A percentile compares a stretch with the other conserved stretches of the same genome.
Conservation (phyloP, 805 yeast genomes). For the Ogataea salicorniae region DNA sequence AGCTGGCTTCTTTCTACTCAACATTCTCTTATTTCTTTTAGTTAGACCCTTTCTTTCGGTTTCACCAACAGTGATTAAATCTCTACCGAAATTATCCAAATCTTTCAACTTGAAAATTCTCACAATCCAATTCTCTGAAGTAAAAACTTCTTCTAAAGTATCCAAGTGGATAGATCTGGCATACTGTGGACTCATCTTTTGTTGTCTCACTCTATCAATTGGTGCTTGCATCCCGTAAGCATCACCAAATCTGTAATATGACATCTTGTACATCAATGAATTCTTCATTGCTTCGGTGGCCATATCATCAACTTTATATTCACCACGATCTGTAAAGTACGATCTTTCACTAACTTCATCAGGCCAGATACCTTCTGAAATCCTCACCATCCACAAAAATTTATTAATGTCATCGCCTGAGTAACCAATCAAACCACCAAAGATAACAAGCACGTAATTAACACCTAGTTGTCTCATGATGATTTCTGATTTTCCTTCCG, state of each 20-base stretch:
- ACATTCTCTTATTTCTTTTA: constrained; percentile 25
- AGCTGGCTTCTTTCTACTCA: constrained; percentile 25
- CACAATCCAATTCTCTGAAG: constrained; percentile 95
- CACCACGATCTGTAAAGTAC: constrained; percentile 81
- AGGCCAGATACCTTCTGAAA: constrained; percentile 99
- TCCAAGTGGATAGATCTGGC: constrained; percentile 51
- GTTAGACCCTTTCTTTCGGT: constrained; percentile 36
- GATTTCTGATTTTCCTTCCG: constrained; percentile 83
- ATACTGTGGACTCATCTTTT: constrained; percentile 35
- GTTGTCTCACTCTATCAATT: constrained; percentile 84
- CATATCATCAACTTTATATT: constrained; percentile 75
- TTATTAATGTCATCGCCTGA: constrained; percentile 96
- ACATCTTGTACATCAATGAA: constrained; percentile 91
- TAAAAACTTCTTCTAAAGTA: constrained; percentile 88
- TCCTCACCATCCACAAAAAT: constrained; percentile 98
- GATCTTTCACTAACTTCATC: constrained; percentile 88
- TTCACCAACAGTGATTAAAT: constrained; percentile 50
- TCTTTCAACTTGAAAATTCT: constrained; percentile 91
- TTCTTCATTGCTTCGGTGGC: constrained; percentile 86
- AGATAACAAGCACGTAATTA: constrained; percentile 86
- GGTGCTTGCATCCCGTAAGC: constrained; percentile 58
- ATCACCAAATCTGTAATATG: constrained; percentile 80
- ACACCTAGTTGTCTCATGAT: constrained; percentile 89
- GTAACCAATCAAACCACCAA: constrained; percentile 91
- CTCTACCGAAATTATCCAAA: constrained; percentile 81